Base-by-base conservation (phyloP, 176 grass and related monocot genomes). In the Sorghum bicolor region DNA sequence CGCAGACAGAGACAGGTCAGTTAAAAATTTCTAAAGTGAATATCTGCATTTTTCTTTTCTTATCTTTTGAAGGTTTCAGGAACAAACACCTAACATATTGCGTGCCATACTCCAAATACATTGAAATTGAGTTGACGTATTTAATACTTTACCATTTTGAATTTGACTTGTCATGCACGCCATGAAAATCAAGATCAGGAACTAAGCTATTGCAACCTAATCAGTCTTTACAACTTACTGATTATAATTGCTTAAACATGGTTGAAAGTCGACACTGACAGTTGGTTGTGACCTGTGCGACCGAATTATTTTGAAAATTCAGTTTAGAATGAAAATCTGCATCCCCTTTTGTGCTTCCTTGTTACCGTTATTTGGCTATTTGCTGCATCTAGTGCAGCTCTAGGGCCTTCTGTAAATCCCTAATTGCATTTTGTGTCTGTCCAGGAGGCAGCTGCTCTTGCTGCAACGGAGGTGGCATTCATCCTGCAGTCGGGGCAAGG, bases 401-500 rank as follows among this genome's bases (percentile, higher is more conserved):
- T 24, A n/a, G 43, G 55, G 22, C 20, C 22, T 40, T 84, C 4
- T 57, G 15, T 82, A 33, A 40, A 33, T 71, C 13, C 26, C 30
- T 83, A 69, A 90, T 33, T 67, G 52, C 72, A 14, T 83, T 40
- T 37, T 4, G 41, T 6, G 25, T 26, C 36, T 85, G 4, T 77
- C 65, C 84, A 93, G 88, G 90, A 95, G 86, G 92, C 84, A 60
- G 83, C 85, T 82, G 89, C 89, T 70, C 81, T 97, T 66, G 94
- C 94, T 77, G 92, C 95, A 77, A 90, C 86, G 12, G 95, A 95
- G 82, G 91, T 98, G 76, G 91, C 92, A 81, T 98, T 94, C 84
- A 98, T 98, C 69, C 88, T 98, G 45, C 95, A 93, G 80, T 93
- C 95, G 7, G 95, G 87, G 25, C 90, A 95, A 90, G 87, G 84